Evolutionary conservation across 257 asterid species (phyloP).

Genomic region (Paulownia fortunei): DNA sequence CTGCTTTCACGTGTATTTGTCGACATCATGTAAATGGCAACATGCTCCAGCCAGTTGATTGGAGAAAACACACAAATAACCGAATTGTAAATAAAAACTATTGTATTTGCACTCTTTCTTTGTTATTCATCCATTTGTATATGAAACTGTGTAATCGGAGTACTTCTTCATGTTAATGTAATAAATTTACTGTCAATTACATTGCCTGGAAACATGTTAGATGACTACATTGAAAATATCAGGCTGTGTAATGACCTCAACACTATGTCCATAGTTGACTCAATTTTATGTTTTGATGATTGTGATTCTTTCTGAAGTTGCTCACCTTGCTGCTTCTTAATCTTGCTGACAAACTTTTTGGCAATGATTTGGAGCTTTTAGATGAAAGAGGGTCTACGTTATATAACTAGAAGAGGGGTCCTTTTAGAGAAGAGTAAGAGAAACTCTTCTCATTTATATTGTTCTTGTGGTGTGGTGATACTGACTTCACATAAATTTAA

Average conservation of each 20-base stretch:
- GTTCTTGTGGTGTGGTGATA: too few species aligned
- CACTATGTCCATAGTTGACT: not conserved
- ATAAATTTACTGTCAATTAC: not conserved
- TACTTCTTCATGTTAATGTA: constrained; percentile 5
- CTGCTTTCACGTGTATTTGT: constrained; percentile 7
- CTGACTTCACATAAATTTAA: too few species aligned
- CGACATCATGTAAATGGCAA: constrained; percentile 26
- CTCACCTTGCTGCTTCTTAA: not conserved
- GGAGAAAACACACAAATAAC: constrained; percentile 31
- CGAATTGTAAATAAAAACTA: constrained; percentile 22
- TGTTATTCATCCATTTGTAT: constrained; percentile 11
- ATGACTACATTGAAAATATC: not conserved
- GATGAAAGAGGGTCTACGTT: not conserved
- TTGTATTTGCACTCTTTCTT: not conserved
- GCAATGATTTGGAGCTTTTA: not conserved
- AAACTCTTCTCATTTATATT: not conserved
- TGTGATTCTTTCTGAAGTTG: not conserved
- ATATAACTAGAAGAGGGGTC: not conserved
- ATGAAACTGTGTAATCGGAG: constrained; percentile 21
- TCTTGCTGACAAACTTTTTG: not conserved
- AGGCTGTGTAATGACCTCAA: not conserved
- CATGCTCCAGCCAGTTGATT: constrained; percentile 24
- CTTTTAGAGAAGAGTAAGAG: too few species aligned
- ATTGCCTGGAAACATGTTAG: not conserved
- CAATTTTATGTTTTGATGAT: not conserved